These are phyloP conservation scores for Mycena vulgaris DNA, from an alignment of 768 basidiomycete genomes.

Conservation along the genomic window DNA sequence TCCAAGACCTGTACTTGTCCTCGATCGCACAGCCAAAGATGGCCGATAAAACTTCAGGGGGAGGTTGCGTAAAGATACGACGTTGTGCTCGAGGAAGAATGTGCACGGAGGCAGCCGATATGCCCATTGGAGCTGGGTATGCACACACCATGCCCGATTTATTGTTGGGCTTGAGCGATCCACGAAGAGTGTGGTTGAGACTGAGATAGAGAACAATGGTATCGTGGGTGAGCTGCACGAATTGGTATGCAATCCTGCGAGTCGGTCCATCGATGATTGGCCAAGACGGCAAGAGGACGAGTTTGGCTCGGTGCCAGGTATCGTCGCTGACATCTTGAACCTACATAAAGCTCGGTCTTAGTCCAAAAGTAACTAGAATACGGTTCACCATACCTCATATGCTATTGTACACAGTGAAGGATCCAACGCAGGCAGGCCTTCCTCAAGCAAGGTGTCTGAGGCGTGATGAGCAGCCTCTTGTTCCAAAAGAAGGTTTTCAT, in stretches of 20 bases:
- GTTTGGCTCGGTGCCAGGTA: conserved; percentile 15
- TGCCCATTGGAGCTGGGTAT: conserved; percentile 19
- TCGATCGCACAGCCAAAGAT: conserved; percentile 20
- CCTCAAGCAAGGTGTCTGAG: conserved; percentile 16
- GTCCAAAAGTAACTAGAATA: neutral
- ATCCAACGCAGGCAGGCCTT: conserved; percentile 3
- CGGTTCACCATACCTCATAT: conserved; percentile 4
- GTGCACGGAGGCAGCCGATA: conserved; percentile 13
- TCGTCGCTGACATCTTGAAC: conserved; percentile 17
- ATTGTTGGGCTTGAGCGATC: conserved; percentile 21
- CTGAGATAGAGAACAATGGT: conserved; percentile 16
- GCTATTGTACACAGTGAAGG: conserved; percentile 18
- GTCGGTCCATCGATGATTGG: conserved; percentile 15
- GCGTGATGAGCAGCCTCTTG: conserved; percentile 16
- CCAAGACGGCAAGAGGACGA: conserved; percentile 22
- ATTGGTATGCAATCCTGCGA: conserved; percentile 24
- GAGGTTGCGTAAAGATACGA: conserved; percentile 20
- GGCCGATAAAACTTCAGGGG: conserved; percentile 8
- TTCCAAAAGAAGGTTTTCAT: conserved; percentile 14
- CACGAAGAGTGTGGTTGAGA: conserved; percentile 19
- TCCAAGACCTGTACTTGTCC: conserved; percentile 12
- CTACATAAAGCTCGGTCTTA: neutral
- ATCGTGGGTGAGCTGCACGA: conserved; percentile 16
- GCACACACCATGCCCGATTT: conserved; percentile 10
- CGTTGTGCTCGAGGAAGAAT: conserved; percentile 10